Evolutionary conservation across 257 asterid genomes (phyloP).

Genomic region (Hygrophila difformis): DNA sequence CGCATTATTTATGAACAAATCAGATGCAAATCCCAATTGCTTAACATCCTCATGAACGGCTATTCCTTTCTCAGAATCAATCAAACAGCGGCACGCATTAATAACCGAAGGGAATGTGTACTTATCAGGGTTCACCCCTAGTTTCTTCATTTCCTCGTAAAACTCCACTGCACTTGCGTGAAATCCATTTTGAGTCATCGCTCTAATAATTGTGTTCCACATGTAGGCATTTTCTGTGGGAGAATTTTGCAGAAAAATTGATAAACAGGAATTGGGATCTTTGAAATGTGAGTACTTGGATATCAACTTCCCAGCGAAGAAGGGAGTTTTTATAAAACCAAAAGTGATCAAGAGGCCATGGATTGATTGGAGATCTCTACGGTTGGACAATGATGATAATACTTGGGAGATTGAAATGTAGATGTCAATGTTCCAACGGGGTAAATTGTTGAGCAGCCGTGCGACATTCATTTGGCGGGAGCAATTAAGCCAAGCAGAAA

Average conservation of each 20-base stretch:
- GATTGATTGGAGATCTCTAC: constrained; percentile 34
- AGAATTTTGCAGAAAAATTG: constrained; percentile 32
- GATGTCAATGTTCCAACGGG: constrained; percentile 12
- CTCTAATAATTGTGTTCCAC: constrained; percentile 73
- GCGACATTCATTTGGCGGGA: constrained; percentile 18
- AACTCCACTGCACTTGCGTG: constrained; percentile 43
- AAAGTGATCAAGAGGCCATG: constrained; percentile 41
- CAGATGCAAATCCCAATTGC: constrained; percentile 46
- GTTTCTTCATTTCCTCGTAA: constrained; percentile 46
- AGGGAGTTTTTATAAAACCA: constrained; percentile 39
- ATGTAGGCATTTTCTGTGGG: constrained; percentile 22
- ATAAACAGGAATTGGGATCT: constrained; percentile 38
- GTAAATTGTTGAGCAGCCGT: constrained; percentile 3
- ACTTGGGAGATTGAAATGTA: constrained; percentile 41
- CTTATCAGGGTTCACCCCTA: constrained; percentile 40
- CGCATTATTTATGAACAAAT: constrained; percentile 60
- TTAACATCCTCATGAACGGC: constrained; percentile 38
- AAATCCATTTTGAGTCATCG: constrained; percentile 55
- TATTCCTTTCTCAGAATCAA: constrained; percentile 44
- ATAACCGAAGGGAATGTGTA: constrained; percentile 76
- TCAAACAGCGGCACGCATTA: constrained; percentile 52
- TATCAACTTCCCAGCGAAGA: constrained; percentile 55
- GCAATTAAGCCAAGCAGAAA: too few relatives aligned
- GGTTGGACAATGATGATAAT: constrained; percentile 31
- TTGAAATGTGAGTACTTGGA: constrained; percentile 57